Evolutionary conservation across 2,329 filamentous ascomycete species (phyloP).

Genomic region (Trichoderma sp.): DNA sequence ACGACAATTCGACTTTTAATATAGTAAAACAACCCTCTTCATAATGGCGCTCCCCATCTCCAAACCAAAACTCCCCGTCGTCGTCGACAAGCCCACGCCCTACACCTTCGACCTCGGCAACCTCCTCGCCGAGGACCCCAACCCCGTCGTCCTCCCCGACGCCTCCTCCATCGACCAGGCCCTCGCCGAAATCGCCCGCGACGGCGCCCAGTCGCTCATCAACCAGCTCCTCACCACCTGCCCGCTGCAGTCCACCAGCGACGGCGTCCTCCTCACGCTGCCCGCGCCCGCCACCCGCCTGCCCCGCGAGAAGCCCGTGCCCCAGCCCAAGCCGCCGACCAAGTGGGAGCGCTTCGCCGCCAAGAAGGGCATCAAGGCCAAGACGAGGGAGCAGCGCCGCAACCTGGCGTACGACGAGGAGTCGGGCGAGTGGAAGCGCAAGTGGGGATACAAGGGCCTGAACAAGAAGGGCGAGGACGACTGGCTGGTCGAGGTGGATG

Average conservation of each 20-base stretch:
- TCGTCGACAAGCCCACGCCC: slow-evolving; percentile 80
- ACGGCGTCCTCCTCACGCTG: slow-evolving; percentile 77
- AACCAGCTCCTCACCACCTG: slow-evolving; percentile 94
- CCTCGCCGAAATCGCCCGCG: slow-evolving; percentile 76
- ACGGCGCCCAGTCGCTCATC: slow-evolving; percentile 88
- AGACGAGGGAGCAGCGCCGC: slow-evolving; percentile 73
- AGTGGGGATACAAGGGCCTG: slow-evolving; percentile 92
- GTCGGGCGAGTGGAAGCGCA: slow-evolving; percentile 84
- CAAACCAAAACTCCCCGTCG: slow-evolving; percentile 61
- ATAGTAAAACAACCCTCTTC: neutral
- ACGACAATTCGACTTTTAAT: neutral
- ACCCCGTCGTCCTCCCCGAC: slow-evolving; percentile 69
- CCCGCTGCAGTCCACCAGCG: slow-evolving; percentile 69
- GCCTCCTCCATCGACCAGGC: slow-evolving; percentile 62
- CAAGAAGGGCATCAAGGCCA: slow-evolving; percentile 95
- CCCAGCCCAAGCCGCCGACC: slow-evolving; percentile 77
- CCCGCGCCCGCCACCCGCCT: slow-evolving; percentile 71
- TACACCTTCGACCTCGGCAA: slow-evolving; percentile 93
- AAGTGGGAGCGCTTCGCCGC: slow-evolving; percentile 96
- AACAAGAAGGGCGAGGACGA: slow-evolving; percentile 83
- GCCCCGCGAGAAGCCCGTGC: slow-evolving; percentile 90
- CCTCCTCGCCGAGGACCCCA: slow-evolving; percentile 83
- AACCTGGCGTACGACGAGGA: slow-evolving; percentile 84
- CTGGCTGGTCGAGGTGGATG: slow-evolving; percentile 91
- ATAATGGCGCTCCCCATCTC: slow-evolving; percentile 45